Base-by-base conservation (phyloP, 2,329 filamentous ascomycete genomes). In the Arthrobotrys iridis region DNA sequence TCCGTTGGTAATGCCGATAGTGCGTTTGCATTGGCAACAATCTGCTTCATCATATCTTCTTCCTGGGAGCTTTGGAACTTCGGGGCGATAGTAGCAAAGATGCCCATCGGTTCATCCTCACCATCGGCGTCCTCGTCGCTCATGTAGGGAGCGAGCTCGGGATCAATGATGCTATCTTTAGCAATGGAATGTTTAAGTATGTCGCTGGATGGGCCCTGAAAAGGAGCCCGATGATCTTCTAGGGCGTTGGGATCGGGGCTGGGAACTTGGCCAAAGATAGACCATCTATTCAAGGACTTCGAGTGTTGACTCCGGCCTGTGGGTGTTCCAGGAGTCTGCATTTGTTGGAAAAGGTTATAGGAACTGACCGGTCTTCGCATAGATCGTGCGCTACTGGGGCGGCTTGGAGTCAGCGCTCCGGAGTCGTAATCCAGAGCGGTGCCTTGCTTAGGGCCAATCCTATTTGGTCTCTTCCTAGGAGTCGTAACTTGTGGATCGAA, bases 81-180 rank as follows among this genome's bases (percentile, higher is more conserved):
- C 8, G 78, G 79, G 1, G 93, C 85, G 83, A 90, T 86, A 4
- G 88, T 89, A 1, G 91, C 89, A 82, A 96, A 91, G 10, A 97
- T 90, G 80, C 90, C 93, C 83, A 93, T 90, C 79, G 96, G 92
- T 78, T 99, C 93, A 79, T 97, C 93, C 37, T 91, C 94, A 79
- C 93, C 72, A 46, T 97, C 1, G 7, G 93, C 97, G 52, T 92
- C 93, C 78, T 92, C 90, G 81, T 99, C 95, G 4, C 95, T 99
- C 86, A 99, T 91, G 82, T 96, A 99, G 33, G 93, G 91, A 3
- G 93, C 94, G 63, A 99, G 85, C 80, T 99, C 95, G 0, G 95
- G 95, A 81, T 99, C 95, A 78, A 99, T 98, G 78, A 99, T 97
- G 80, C 95, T 98, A 84, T 99, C 95, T 80, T 95, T 93, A 81